phyloP scores from a whole-genome alignment of 352 stramenopile species.

The Phytophthora cryptogea region DNA sequence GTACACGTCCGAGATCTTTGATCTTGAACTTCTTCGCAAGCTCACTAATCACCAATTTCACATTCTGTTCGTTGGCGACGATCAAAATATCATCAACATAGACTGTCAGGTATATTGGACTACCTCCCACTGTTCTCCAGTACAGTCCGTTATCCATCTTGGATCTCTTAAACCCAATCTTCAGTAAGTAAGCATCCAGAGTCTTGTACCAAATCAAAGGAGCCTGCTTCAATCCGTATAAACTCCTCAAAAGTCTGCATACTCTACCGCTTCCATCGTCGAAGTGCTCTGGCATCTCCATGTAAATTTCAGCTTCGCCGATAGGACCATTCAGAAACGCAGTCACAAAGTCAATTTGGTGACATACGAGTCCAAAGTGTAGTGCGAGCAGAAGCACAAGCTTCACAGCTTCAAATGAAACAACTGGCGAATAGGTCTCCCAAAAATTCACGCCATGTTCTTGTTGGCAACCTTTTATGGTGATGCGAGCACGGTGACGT shows the following conservation, averaged over 20 bases:
- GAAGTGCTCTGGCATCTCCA: conserved; percentile 15
- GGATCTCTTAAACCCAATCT: neutral
- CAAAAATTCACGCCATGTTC: too few species aligned
- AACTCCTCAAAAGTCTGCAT: too few species aligned
- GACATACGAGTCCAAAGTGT: neutral
- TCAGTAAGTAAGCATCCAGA: conserved; percentile 5
- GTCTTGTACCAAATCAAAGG: conserved; percentile 7
- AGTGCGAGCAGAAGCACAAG: neutral
- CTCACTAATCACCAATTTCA: conserved; percentile 6
- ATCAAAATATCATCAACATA: conserved; percentile 14
- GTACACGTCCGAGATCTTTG: conserved; percentile 11
- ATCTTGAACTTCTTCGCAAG: conserved; percentile 7
- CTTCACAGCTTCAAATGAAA: neutral
- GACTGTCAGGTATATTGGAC: conserved; percentile 5
- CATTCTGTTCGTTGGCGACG: conserved; percentile 2
- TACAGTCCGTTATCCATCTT: conserved; percentile 16
- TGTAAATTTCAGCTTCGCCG: conserved; percentile 10
- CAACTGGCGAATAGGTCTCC: too few species aligned
- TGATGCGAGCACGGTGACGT: too few species aligned
- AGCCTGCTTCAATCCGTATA: too few species aligned
- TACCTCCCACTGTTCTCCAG: conserved; percentile 5
- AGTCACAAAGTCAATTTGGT: neutral
- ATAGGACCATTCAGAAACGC: conserved; percentile 4
- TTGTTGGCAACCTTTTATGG: too few species aligned
- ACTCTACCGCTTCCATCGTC: conserved; percentile 3